These are phyloP conservation scores for Debaryomyces udenii DNA, from an alignment of 1,139 yeast genomes.

Conservation along the genomic window DNA sequence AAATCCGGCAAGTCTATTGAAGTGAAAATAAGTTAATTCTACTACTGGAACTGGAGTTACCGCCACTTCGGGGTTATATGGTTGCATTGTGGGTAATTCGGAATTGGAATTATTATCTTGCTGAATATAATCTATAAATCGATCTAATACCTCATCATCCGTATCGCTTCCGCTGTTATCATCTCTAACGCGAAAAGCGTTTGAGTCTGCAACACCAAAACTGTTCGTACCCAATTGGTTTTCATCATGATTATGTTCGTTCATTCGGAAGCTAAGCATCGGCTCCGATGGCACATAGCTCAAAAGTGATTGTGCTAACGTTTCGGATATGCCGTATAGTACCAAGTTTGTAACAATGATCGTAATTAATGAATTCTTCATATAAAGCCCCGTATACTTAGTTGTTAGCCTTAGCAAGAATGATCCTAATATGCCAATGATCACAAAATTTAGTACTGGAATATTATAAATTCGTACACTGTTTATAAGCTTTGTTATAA, in stretches of 20 bases:
- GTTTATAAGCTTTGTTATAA: conserved; percentile 33
- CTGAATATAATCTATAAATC: conserved; percentile 43
- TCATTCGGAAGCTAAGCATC: conserved; percentile 23
- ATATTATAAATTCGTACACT: conserved; percentile 40
- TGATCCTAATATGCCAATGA: conserved; percentile 50
- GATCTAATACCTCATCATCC: conserved; percentile 35
- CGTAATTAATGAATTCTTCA: conserved; percentile 68
- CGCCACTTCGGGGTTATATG: conserved; percentile 4
- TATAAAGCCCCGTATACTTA: conserved; percentile 65
- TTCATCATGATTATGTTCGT: conserved; percentile 17
- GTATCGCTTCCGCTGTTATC: conserved; percentile 18
- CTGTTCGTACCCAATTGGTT: conserved; percentile 20
- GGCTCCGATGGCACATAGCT: conserved; percentile 34
- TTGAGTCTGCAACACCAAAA: neutral
- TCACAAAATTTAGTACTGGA: conserved; percentile 58
- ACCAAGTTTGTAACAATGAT: conserved; percentile 82
- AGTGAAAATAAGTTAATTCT: conserved; percentile 55
- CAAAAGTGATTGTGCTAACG: conserved; percentile 76
- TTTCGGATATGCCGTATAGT: conserved; percentile 85
- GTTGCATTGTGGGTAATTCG: conserved; percentile 3
- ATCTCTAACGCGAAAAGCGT: conserved; percentile 9
- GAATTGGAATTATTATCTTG: conserved; percentile 24
- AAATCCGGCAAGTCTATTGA: conserved; percentile 75
- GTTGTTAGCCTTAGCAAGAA: conserved; percentile 57
- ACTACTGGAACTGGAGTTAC: conserved; percentile 7